Conservation (phyloP, 1,284 basidiomycete species). For the Kalmanozyma brasiliensis region DNA sequence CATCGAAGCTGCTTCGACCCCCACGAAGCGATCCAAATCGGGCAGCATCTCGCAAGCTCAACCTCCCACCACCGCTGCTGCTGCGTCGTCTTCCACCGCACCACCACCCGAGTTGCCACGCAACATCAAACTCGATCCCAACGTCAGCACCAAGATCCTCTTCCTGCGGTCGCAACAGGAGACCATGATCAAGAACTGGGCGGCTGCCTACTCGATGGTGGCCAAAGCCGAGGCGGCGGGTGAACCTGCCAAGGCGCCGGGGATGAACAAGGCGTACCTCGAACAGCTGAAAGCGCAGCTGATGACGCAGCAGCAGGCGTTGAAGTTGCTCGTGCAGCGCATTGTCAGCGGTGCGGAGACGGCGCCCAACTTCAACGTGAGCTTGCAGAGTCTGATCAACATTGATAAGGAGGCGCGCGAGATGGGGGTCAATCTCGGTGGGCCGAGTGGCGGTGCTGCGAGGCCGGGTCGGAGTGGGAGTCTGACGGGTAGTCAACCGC, state of each 20-base stretch:
- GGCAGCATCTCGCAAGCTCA: constrained; percentile 36
- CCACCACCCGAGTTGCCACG: constrained; percentile 11
- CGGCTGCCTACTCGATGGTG: constrained; percentile 28
- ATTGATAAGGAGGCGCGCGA: constrained; percentile 61
- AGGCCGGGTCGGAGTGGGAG: constrained; percentile 27
- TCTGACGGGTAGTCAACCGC: constrained; percentile 10
- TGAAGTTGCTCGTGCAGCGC: constrained; percentile 45
- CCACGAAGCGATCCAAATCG: constrained; percentile 42
- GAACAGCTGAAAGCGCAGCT: constrained; percentile 56
- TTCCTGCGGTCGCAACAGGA: constrained; percentile 58
- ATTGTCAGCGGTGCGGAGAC: constrained; percentile 40
- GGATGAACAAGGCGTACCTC: constrained; percentile 41
- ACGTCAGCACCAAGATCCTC: constrained; percentile 44
- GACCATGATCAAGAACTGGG: constrained; percentile 58
- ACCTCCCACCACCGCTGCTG: background rate
- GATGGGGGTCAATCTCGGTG: constrained; percentile 52
- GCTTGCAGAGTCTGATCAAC: constrained; percentile 52
- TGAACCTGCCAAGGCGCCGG: constrained; percentile 21
- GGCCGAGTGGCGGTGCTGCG: constrained; percentile 33
- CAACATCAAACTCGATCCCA: constrained; percentile 43
- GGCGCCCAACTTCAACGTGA: constrained; percentile 50
- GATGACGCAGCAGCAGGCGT: constrained; percentile 50
- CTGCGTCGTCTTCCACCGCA: constrained; percentile 2
- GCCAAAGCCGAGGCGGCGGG: constrained; percentile 16
- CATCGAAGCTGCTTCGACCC: constrained; percentile 3